These are phyloP conservation scores for Ceratocystis lukuohia DNA, from an alignment of 2,329 filamentous ascomycete species.

Conservation along the genomic window DNA sequence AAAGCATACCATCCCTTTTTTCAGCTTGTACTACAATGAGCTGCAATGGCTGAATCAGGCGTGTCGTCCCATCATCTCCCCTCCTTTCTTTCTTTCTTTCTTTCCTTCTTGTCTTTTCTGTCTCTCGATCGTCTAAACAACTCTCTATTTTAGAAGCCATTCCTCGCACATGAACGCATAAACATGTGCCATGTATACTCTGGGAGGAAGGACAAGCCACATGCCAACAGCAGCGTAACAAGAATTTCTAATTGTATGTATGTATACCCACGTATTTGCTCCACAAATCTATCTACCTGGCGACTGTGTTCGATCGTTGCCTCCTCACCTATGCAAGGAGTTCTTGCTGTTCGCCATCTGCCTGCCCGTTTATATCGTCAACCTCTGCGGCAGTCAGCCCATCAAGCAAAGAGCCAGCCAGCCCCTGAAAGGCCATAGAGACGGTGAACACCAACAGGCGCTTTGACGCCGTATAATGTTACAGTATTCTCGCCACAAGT, in stretches of 20 bases:
- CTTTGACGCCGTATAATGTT: background rate
- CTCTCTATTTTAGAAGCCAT: background rate
- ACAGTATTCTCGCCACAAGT: background rate
- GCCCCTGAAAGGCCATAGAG: too few relatives aligned
- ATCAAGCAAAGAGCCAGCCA: too few relatives aligned
- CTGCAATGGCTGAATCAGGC: background rate
- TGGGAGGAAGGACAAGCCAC: background rate
- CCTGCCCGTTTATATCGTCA: too few relatives aligned
- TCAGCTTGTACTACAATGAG: conserved; percentile 7
- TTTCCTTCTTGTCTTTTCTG: background rate
- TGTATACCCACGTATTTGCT: background rate
- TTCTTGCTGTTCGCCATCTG: too few relatives aligned
- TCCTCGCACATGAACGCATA: too few relatives aligned
- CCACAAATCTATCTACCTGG: background rate
- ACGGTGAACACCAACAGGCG: background rate
- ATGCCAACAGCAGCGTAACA: background rate
- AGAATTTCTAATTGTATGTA: background rate
- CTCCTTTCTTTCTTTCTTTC: background rate
- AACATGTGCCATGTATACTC: background rate
- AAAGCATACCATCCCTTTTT: background rate
- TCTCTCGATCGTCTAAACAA: background rate
- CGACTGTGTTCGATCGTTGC: background rate
- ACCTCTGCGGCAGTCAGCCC: too few relatives aligned
- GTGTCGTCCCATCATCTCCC: background rate
- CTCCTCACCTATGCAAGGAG: background rate